phyloP scores from a whole-genome alignment of 2,329 filamentous ascomycete species.

The Lecanosticta acicola region DNA sequence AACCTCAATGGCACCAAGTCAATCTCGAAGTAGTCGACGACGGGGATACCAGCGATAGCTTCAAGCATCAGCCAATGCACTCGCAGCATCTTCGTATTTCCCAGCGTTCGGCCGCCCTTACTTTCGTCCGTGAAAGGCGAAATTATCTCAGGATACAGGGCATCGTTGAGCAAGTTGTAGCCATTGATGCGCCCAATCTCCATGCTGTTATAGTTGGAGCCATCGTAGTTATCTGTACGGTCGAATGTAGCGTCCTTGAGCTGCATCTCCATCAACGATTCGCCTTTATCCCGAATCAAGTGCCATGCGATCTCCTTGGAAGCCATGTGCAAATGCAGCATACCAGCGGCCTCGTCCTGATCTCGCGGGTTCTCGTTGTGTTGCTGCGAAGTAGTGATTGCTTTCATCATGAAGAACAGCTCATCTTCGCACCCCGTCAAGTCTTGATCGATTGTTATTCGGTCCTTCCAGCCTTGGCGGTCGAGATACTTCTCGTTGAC shows the following conservation, averaged over 20 bases:
- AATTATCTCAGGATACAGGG: constrained; percentile 94
- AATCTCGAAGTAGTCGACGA: constrained; percentile 95
- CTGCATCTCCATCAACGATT: constrained; percentile 87
- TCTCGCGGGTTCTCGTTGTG: constrained; percentile 67
- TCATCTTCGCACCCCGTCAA: constrained; percentile 88
- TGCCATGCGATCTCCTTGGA: constrained; percentile 97
- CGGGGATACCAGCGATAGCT: constrained; percentile 92
- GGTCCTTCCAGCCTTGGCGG: constrained; percentile 84
- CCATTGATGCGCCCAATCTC: constrained; percentile 84
- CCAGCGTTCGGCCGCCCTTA: constrained; percentile 51
- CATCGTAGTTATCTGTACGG: constrained; percentile 92
- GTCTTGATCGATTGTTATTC: constrained; percentile 82
- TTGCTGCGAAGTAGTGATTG: constrained; percentile 91
- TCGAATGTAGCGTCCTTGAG: constrained; percentile 87
- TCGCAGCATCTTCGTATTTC: constrained; percentile 76
- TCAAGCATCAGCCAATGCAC: constrained; percentile 99
- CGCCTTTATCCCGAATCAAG: constrained; percentile 70
- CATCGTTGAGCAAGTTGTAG: constrained; percentile 81
- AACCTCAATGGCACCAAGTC: constrained; percentile 89
- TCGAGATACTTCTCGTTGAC: constrained; percentile 84
- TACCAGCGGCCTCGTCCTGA: constrained; percentile 63
- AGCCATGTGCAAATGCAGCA: constrained; percentile 89
- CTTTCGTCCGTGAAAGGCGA: constrained; percentile 71
- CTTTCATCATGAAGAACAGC: constrained; percentile 99
- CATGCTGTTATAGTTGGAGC: constrained; percentile 88